phyloP scores from a whole-genome alignment of 2,329 filamentous ascomycete genomes.

The Coniochaeta ligniaria region DNA sequence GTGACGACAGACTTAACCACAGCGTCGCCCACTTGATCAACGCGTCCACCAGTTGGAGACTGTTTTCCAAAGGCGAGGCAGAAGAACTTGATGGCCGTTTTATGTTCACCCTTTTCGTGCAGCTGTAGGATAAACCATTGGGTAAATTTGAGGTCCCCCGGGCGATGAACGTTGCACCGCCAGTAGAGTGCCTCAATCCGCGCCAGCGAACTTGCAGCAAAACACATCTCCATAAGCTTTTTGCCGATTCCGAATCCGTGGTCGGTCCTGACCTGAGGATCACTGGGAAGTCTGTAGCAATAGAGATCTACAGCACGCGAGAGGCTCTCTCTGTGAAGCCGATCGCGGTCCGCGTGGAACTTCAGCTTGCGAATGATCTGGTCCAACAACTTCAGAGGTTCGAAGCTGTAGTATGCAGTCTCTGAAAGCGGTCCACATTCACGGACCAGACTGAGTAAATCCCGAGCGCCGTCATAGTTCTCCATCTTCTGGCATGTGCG shows the following conservation, averaged over 20 bases:
- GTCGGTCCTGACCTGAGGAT: slow-evolving; percentile 2
- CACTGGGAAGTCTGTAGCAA: slow-evolving; percentile 19
- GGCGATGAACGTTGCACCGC: slow-evolving; percentile 18
- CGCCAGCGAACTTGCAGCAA: slow-evolving; percentile 11
- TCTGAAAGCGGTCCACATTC: slow-evolving; percentile 20
- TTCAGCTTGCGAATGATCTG: slow-evolving; percentile 13
- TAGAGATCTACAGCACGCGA: slow-evolving; percentile 22
- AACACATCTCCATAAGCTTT: slow-evolving; percentile 19
- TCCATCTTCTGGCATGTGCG: slow-evolving; percentile 21
- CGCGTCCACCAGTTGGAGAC: slow-evolving; percentile 9
- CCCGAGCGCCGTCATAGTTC: slow-evolving; percentile 22
- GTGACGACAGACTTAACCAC: slow-evolving; percentile 24
- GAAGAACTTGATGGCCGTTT: slow-evolving; percentile 25
- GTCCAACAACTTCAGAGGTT: slow-evolving; percentile 26
- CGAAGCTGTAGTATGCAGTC: slow-evolving; percentile 24
- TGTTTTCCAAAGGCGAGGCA: slow-evolving; percentile 21
- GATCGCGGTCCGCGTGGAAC: neutral
- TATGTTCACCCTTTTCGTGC: slow-evolving; percentile 19
- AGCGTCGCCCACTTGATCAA: slow-evolving; percentile 19
- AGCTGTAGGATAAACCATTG: slow-evolving; percentile 24
- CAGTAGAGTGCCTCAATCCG: slow-evolving; percentile 21
- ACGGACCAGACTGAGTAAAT: slow-evolving; percentile 20
- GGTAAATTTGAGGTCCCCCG: slow-evolving; percentile 16
- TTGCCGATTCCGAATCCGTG: slow-evolving; percentile 13
- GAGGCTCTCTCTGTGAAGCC: slow-evolving; percentile 6